phyloP scores from a whole-genome alignment of 805 yeast species.

The Limtongia smithiae region DNA sequence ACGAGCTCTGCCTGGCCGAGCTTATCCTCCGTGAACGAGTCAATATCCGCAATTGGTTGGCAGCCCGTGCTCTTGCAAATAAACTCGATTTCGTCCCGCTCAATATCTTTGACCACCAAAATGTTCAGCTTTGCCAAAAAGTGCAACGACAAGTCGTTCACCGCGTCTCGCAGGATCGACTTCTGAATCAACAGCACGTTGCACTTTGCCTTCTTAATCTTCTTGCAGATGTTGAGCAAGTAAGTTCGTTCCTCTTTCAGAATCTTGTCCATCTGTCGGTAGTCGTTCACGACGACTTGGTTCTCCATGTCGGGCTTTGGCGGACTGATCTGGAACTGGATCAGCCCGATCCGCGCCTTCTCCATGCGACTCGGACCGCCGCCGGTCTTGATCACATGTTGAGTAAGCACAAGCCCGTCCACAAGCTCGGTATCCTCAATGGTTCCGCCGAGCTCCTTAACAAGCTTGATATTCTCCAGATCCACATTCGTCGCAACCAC shows the following conservation, averaged over 20 bases:
- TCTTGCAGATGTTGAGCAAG: conserved; percentile 88
- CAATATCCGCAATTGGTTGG: conserved; percentile 94
- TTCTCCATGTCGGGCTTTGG: conserved; percentile 98
- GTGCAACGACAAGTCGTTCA: conserved; percentile 89
- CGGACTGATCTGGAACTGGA: conserved; percentile 93
- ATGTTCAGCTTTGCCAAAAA: conserved; percentile 89
- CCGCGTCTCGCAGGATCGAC: conserved; percentile 92
- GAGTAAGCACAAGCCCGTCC: conserved; percentile 91
- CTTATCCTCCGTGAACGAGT: conserved; percentile 86
- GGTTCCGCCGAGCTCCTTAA: conserved; percentile 95
- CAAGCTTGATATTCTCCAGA: conserved; percentile 77
- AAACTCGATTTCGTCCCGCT: conserved; percentile 94
- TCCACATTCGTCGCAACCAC: conserved; percentile 67
- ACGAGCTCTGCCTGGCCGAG: conserved; percentile 88
- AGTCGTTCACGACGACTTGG: conserved; percentile 94
- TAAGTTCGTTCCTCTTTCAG: conserved; percentile 97
- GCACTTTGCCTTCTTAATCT: conserved; percentile 94
- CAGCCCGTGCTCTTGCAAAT: conserved; percentile 80
- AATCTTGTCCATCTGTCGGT: conserved; percentile 98
- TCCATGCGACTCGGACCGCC: conserved; percentile 95
- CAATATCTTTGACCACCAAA: conserved; percentile 91
- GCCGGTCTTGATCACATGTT: conserved; percentile 80
- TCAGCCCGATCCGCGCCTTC: conserved; percentile 83
- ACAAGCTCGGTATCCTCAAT: conserved; percentile 93
- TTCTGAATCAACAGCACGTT: conserved; percentile 86